These are phyloP conservation scores for Pachyrhizus erosus DNA, from an alignment of 306 rosid species.

Conservation along the genomic window DNA sequence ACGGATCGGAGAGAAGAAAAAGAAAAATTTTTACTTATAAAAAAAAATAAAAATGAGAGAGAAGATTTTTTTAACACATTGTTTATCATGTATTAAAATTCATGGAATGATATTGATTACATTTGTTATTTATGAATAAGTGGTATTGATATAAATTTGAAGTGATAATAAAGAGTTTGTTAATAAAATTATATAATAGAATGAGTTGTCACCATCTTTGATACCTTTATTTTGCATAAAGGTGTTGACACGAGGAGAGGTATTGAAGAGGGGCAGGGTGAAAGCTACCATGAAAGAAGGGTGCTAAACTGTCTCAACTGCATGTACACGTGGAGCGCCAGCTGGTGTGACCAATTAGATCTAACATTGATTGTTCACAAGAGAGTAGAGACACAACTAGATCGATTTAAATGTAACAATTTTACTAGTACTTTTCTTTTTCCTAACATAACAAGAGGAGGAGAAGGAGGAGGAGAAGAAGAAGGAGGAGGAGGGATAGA, in stretches of 20 bases:
- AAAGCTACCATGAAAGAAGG: neutral
- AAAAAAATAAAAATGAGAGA: no score
- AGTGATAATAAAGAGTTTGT: neutral
- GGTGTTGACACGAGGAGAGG: neutral
- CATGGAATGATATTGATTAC: no score
- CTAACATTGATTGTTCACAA: neutral
- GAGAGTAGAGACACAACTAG: slow-evolving; percentile 20
- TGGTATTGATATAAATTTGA: no score
- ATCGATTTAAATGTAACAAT: slow-evolving; percentile 5
- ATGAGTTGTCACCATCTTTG: neutral
- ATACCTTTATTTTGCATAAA: neutral
- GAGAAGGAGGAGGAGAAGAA: no score
- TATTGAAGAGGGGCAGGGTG: neutral
- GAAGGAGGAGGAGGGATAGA: neutral
- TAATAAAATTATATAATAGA: neutral
- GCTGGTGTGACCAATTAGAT: neutral
- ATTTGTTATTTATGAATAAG: no score
- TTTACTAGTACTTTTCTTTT: neutral
- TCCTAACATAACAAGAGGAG: neutral
- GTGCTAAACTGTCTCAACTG: slow-evolving; percentile 11
- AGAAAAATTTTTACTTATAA: no score
- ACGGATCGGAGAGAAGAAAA: no score
- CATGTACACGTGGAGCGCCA: neutral
- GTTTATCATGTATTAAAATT: no score
- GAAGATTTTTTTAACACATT: no score